These are phyloP conservation scores for Rachicladosporium sp. DNA, from an alignment of 2,329 filamentous ascomycete genomes.

Conservation along the genomic window DNA sequence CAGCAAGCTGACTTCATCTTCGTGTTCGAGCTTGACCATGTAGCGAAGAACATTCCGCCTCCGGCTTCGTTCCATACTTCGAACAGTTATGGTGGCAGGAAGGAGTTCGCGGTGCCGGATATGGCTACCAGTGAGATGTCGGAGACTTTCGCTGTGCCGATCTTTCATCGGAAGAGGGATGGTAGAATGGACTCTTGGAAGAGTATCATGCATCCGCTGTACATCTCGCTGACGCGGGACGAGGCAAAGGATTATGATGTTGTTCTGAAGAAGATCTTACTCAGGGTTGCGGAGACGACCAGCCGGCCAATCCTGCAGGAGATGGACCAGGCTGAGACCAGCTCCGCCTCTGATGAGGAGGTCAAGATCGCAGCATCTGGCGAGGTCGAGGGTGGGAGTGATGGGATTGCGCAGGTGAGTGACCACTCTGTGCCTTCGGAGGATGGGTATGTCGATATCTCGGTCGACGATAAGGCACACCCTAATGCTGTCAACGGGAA, in stretches of 20 bases:
- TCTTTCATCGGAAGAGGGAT: conserved; percentile 45
- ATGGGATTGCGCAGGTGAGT: conserved; percentile 44
- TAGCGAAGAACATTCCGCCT: conserved; percentile 65
- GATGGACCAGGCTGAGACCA: conserved; percentile 15
- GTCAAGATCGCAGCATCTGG: conserved; percentile 4
- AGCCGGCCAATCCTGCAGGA: conserved; percentile 53
- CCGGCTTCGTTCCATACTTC: conserved; percentile 38
- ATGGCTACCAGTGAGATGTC: conserved; percentile 48
- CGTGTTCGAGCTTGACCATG: conserved; percentile 65
- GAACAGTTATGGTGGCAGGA: conserved; percentile 7
- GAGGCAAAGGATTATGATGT: conserved; percentile 58
- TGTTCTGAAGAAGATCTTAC: conserved; percentile 69
- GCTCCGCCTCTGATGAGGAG: conserved; percentile 1
- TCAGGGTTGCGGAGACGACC: conserved; percentile 63
- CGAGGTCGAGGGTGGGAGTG: conserved; percentile 40
- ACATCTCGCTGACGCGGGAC: conserved; percentile 61
- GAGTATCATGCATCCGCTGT: conserved; percentile 33
- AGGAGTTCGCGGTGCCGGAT: conserved; percentile 35
- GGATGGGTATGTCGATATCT: conserved; percentile 85
- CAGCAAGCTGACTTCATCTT: conserved; percentile 48
- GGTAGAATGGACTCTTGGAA: conserved; percentile 8
- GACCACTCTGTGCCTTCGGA: conserved; percentile 75
- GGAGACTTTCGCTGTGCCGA: conserved; percentile 57
- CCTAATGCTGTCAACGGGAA: not conserved
- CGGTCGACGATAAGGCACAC: conserved; percentile 51